Evolutionary conservation across 148 eudicot species (phyloP), one percentile per base, ranked within the genome.

Genomic region (Heliamphora exappendiculata): DNA sequence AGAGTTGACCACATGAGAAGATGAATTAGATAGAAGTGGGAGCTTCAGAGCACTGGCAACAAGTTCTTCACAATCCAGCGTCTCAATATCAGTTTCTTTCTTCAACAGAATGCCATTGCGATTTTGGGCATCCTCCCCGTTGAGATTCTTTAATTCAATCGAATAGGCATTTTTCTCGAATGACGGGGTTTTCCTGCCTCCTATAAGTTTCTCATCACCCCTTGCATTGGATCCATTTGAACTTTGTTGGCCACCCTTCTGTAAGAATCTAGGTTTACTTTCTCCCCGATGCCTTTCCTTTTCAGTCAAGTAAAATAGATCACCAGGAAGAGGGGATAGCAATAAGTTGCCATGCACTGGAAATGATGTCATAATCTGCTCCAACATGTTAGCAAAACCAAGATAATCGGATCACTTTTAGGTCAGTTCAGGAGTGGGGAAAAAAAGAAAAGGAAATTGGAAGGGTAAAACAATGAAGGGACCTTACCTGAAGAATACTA

Each of bases 301-400:
- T 76, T 82, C 85, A 59, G 76, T 78, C 84, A 91, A 81, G 69
- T 60, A 75, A 37, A 87, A 76, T 68, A 92, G 81, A 81, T 83
- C 80, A 55, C 83, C 89, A 7, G 89, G 80, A 69, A 95, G 93
- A 79, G 98, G 98, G 70, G 98, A 95, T 81, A 92, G 79, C 34
- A 95, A 79, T 45, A 74, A 75, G 64, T 81, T 81, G 24, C 88
- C 87, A 20, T 44, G 65, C 47, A 87, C 66, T 16, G 92, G 89
- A 64, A 80, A 88, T 26, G 96, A 89, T 65, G 93, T 90, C 98
- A 95, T 95, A 73, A 89, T 89, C 98, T 95, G 93, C 87, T 57
- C 79, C 75, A 81, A 62, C 54, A 37, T 31, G 50, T 66, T 28
- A 81, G 20, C 47, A 76, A 81, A 19, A 76, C 34, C 33, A 57